Base-by-base conservation (phyloP, 768 basidiomycete genomes). In the Psilocybe sp. region DNA sequence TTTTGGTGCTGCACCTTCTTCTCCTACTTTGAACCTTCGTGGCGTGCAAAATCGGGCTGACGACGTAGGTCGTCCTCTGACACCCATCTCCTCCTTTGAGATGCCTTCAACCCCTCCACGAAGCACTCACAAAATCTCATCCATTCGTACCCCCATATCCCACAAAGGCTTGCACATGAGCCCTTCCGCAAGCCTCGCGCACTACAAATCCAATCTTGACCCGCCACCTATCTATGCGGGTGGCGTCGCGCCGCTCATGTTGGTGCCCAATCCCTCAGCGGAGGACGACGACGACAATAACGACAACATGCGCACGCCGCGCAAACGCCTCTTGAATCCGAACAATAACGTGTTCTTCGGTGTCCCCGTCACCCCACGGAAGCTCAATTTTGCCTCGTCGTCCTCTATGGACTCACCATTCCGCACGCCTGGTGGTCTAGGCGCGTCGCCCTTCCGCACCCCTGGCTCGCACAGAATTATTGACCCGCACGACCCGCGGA, bases 161-260 rank as follows among this genome's bases (percentile, higher is more conserved):
- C 82, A 86, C 60, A 79, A 76, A 56, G 85, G 84, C 35, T 61
- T 85, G 33, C 81, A 85, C 56, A 85, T 84, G 84, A 84, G 83
- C 55, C 85, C 85, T 3, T 77, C 77, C 2, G 65, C 84, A 1
- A 85, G 81, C 55, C 73, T 87, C 12, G 79, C 74, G 8, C 81
- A 88, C 65, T 87, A 85, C 63, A 88, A 87, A 57, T 78, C 80
- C 8, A 71, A 84, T 55, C 70, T 87, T 11, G 83, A 87, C 54
- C 85, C 86, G 0, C 84, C 84, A 0, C 79, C 77, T 2, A 58
- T 70, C n/a, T 59, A 65, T 36, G 45, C 38, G 48, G 71, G 55
- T 38, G 60, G 62, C 9, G 56, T 57, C 9, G 56, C 52, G 36
- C 58, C 59, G 20, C 49, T 63, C 12, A 61, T 59, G 23, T 41